phyloP scores from a whole-genome alignment of 768 basidiomycete species.

The Pleurotus eryngii region DNA sequence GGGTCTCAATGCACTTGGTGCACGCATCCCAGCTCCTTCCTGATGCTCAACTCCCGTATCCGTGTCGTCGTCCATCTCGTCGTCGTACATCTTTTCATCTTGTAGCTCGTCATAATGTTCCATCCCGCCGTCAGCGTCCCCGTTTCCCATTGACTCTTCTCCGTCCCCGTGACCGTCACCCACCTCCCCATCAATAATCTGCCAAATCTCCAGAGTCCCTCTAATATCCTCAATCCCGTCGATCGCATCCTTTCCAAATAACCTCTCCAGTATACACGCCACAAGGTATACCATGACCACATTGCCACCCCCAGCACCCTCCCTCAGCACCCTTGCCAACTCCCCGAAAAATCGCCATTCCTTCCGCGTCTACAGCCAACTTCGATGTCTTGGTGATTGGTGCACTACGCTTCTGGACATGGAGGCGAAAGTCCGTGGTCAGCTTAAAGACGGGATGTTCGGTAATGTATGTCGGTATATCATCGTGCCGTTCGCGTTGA shows the following conservation, averaged over 20 bases:
- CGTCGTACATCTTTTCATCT: slow-evolving; percentile 13
- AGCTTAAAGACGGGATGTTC: slow-evolving; percentile 76
- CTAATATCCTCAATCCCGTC: slow-evolving; percentile 70
- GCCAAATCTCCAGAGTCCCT: slow-evolving; percentile 49
- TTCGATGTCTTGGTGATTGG: slow-evolving; percentile 69
- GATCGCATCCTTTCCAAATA: slow-evolving; percentile 80
- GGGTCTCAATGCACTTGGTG: slow-evolving; percentile 16
- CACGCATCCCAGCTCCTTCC: slow-evolving; percentile 8
- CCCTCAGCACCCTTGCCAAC: slow-evolving; percentile 58
- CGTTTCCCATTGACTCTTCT: too few species aligned
- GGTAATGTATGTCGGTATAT: slow-evolving; percentile 64
- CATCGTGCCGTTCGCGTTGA: slow-evolving; percentile 71
- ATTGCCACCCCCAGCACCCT: slow-evolving; percentile 65
- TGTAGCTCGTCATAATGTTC: slow-evolving; percentile 20
- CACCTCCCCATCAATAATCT: slow-evolving; percentile 68
- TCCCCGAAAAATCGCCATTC: slow-evolving; percentile 67
- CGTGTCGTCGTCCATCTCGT: slow-evolving; percentile 17
- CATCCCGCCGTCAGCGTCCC: not conserved
- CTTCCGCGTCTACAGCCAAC: slow-evolving; percentile 59
- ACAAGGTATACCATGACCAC: slow-evolving; percentile 81
- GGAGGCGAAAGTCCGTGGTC: slow-evolving; percentile 75
- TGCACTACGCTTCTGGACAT: slow-evolving; percentile 76
- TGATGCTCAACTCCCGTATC: slow-evolving; percentile 21
- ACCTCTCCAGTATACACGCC: slow-evolving; percentile 82
- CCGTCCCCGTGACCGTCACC: slow-evolving; percentile 8